phyloP scores from a whole-genome alignment of 345 rosid species.

The Brassica carinata region DNA sequence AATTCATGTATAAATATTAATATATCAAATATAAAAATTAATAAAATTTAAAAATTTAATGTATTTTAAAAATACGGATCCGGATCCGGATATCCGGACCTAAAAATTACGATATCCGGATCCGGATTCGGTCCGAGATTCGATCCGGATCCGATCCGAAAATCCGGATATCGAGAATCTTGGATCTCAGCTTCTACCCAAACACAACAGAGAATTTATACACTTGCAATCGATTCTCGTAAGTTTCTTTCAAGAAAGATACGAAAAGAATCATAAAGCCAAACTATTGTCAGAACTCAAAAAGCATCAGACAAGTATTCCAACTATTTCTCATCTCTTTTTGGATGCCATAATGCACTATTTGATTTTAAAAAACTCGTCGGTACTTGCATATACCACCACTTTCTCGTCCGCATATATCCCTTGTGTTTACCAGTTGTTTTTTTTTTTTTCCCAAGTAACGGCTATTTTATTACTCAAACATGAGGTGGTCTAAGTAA shows the following conservation, averaged over 20 bases:
- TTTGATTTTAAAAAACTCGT: background rate
- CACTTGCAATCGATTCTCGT: slow-evolving; percentile 13
- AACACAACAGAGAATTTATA: background rate
- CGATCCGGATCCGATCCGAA: too few species aligned
- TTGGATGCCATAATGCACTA: background rate
- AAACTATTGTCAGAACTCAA: slow-evolving; percentile 19
- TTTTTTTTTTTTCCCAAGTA: too few species aligned
- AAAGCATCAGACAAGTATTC: slow-evolving; percentile 24
- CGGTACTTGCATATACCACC: background rate
- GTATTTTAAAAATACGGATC: too few species aligned
- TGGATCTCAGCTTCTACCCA: slow-evolving; percentile 15
- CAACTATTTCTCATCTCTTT: slow-evolving; percentile 16
- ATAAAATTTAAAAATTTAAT: too few species aligned
- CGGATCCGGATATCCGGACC: too few species aligned
- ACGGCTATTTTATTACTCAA: too few species aligned
- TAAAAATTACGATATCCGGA: too few species aligned
- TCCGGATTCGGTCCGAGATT: too few species aligned
- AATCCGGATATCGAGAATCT: slow-evolving; percentile 6
- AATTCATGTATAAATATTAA: too few species aligned
- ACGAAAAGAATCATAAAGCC: slow-evolving; percentile 6
- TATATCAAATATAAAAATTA: too few species aligned
- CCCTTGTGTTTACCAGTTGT: too few species aligned
- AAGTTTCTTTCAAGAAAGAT: slow-evolving; percentile 5
- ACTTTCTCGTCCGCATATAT: background rate
- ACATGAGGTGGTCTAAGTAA: too few species aligned